Conservation (phyloP, 2,329 filamentous ascomycete genomes). For the Colletotrichum cuscutae region DNA sequence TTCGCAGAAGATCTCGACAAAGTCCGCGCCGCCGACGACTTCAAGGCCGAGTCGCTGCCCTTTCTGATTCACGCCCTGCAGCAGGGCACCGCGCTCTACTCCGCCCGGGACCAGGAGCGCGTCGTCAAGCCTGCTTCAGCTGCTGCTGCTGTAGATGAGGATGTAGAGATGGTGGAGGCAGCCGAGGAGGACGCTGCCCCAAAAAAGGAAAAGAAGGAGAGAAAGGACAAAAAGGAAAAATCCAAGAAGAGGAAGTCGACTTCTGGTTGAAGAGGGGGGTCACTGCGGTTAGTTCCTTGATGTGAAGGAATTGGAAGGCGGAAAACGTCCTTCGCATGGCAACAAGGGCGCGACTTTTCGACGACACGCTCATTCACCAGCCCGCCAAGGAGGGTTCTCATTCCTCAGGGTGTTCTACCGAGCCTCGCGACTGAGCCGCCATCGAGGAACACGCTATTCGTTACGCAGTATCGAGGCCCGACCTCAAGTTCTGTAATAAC, state of each 20-base stretch:
- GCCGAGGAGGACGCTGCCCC: not conserved
- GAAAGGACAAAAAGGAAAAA: constrained; percentile 18
- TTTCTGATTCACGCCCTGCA: constrained; percentile 75
- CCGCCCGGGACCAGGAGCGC: constrained; percentile 52
- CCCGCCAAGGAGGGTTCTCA: too few relatives aligned
- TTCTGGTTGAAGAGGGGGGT: constrained; percentile 4
- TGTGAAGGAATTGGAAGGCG: not conserved
- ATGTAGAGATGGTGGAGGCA: constrained; percentile 12
- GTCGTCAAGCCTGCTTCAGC: constrained; percentile 23
- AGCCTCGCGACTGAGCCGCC: too few relatives aligned
- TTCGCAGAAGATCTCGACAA: constrained; percentile 80
- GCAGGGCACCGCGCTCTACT: constrained; percentile 74
- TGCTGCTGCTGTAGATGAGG: not conserved
- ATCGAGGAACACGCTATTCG: too few relatives aligned
- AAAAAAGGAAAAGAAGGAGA: constrained; percentile 15
- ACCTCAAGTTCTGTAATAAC: too few relatives aligned
- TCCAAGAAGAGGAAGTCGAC: constrained; percentile 18
- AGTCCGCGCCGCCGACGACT: constrained; percentile 75
- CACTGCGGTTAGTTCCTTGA: not conserved
- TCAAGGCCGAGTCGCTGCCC: constrained; percentile 71
- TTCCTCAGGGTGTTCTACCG: too few relatives aligned
- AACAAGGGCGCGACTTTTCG: not conserved
- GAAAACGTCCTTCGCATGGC: not conserved
- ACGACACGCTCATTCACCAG: not conserved
- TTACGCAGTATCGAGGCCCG: too few relatives aligned